phyloP scores from a whole-genome alignment of 169 alveolate species.

The Perkinsus marinus region DNA sequence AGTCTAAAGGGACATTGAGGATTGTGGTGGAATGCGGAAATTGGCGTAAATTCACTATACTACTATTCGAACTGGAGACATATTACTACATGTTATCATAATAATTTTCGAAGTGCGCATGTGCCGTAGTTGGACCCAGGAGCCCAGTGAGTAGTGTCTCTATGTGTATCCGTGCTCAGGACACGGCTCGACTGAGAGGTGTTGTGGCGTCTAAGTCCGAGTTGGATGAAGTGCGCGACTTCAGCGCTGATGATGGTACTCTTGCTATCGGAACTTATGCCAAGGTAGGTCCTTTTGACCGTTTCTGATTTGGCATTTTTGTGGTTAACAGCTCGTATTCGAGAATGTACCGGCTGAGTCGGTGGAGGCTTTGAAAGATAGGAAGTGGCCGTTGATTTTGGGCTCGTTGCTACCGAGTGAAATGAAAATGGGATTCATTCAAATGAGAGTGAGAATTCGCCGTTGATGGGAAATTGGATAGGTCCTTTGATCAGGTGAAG shows the following conservation, averaged over 20 bases:
- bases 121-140: too few species aligned
- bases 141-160: too few species aligned
- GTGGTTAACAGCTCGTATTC: background rate
- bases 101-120: too few species aligned
- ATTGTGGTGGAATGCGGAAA: too few species aligned
- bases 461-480: slow-evolving; percentile 15
- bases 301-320: background rate
- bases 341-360: slow-evolving; percentile 10
- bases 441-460: slow-evolving; percentile 58
- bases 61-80: too few species aligned
- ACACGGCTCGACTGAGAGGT: slow-evolving; percentile 17
- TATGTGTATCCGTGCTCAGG: background rate
- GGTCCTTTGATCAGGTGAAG: slow-evolving; percentile 32
- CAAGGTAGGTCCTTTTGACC: background rate
- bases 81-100: too few species aligned
- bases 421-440: slow-evolving; percentile 55
- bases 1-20: too few species aligned
- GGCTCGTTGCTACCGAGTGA: slow-evolving; percentile 66
- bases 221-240: slow-evolving; percentile 14
- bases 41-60: too few species aligned
- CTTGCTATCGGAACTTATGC: slow-evolving; percentile 32
- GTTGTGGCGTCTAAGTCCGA: slow-evolving; percentile 1
- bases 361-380: background rate
- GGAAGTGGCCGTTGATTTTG: slow-evolving; percentile 33
- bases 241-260: slow-evolving; percentile 11